Conservation (phyloP, 768 basidiomycete genomes). For the Lactarius trivialis region DNA sequence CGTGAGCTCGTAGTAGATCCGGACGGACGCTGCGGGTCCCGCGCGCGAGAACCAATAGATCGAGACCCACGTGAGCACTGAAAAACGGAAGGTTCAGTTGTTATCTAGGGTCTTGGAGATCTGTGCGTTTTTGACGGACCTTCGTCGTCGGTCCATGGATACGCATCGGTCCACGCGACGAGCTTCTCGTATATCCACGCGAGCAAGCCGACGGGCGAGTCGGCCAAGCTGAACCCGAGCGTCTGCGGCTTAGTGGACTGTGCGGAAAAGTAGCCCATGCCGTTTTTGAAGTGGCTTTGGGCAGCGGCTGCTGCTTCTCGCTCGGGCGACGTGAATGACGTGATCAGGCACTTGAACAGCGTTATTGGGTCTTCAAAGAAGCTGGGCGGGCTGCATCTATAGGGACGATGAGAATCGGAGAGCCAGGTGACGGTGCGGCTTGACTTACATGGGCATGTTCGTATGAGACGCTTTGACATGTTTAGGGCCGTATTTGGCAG, state of each 20-base stretch:
- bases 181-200: too few relatives aligned
- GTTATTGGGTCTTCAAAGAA: constrained; percentile 26
- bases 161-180: constrained; percentile 31
- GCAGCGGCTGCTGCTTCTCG: neutral
- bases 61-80: neutral
- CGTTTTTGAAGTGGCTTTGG: neutral
- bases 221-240: constrained; percentile 44
- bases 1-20: constrained; percentile 53
- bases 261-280: constrained; percentile 8
- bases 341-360: constrained; percentile 28
- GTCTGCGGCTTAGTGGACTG: constrained; percentile 33
- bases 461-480: neutral
- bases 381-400: constrained; percentile 21
- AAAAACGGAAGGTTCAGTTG: too few relatives aligned
- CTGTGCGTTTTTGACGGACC: too few relatives aligned
- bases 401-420: neutral
- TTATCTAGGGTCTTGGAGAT: too few relatives aligned
- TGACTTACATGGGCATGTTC: neutral
- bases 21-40: constrained; percentile 51
- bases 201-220: constrained; percentile 43
- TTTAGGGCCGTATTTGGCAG: neutral
- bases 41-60: constrained; percentile 34
- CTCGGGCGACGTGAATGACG: constrained; percentile 28
- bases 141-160: constrained; percentile 52
- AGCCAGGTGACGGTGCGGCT: too few relatives aligned